Conservation (phyloP, 2,329 filamentous ascomycete genomes). For the Akanthomyces lecanii region DNA sequence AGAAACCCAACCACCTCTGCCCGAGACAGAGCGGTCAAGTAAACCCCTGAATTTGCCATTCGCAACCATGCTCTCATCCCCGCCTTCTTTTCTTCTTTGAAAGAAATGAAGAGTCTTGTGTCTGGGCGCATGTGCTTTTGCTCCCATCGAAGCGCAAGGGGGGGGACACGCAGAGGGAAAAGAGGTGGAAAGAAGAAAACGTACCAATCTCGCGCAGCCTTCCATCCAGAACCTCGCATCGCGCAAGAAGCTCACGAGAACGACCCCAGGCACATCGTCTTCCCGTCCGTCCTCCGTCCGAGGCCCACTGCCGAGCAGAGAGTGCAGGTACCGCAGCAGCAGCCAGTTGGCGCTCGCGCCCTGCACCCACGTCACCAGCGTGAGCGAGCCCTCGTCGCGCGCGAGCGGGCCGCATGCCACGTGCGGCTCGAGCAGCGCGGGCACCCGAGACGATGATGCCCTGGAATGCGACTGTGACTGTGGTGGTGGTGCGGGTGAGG, state of each 20-base stretch:
- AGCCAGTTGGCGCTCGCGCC: slow-evolving; percentile 65
- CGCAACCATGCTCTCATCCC: too few relatives aligned
- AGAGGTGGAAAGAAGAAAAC: slow-evolving; percentile 5
- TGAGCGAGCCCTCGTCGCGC: slow-evolving; percentile 49
- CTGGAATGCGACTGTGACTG: neutral
- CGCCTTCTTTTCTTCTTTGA: too few relatives aligned
- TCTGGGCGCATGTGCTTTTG: neutral
- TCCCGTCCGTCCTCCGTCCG: slow-evolving; percentile 16
- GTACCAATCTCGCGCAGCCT: slow-evolving; percentile 62
- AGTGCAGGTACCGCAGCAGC: slow-evolving; percentile 49
- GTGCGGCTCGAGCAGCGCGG: slow-evolving; percentile 62
- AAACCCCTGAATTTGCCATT: neutral
- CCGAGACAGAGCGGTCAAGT: neutral
- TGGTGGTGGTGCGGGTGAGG: slow-evolving; percentile 25
- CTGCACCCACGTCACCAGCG: slow-evolving; percentile 64
- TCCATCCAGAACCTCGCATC: slow-evolving; percentile 75
- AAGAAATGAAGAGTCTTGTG: too few relatives aligned
- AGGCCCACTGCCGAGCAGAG: neutral
- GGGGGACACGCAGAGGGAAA: too few relatives aligned
- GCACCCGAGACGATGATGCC: slow-evolving; percentile 40
- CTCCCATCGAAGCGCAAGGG: too few relatives aligned
- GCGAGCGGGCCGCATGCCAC: slow-evolving; percentile 45
- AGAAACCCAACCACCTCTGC: neutral
- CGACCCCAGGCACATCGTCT: slow-evolving; percentile 46
- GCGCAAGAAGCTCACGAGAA: slow-evolving; percentile 80